Conservation (phyloP, 345 rosid species). For the Garcia nutans region DNA sequence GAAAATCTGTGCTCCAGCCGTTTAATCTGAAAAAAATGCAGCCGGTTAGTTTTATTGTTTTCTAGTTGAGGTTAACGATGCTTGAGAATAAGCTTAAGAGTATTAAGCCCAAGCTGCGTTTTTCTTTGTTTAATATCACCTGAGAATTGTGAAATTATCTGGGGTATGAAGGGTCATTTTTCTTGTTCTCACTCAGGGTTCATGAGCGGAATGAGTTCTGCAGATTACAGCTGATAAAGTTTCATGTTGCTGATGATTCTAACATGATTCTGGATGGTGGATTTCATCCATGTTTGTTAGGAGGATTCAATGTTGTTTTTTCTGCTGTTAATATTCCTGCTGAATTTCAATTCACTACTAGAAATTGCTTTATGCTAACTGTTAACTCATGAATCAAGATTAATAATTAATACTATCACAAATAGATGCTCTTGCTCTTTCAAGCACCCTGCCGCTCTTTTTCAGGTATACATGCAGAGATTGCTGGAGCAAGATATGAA, state of each 20-base stretch:
- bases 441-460: background rate
- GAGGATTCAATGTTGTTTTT: background rate
- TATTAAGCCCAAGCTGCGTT: background rate
- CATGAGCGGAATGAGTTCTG: background rate
- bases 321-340: background rate
- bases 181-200: background rate
- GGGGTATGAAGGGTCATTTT: background rate
- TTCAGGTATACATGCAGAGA: conserved; percentile 76
- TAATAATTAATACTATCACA: background rate
- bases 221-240: background rate
- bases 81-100: background rate
- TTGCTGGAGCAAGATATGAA: conserved; percentile 62
- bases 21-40: background rate
- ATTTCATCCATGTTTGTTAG: background rate
- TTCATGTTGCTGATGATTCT: background rate
- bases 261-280: background rate
- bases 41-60: background rate
- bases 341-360: background rate
- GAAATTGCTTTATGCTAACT: too few relatives aligned
- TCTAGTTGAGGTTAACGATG: background rate
- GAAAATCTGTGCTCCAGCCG: background rate
- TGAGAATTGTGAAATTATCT: background rate
- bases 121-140: background rate
- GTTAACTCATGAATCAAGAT: too few relatives aligned
- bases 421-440: conserved; percentile 2